phyloP scores from a whole-genome alignment of 352 stramenopile species.

The Thalassiosira delicatula region DNA sequence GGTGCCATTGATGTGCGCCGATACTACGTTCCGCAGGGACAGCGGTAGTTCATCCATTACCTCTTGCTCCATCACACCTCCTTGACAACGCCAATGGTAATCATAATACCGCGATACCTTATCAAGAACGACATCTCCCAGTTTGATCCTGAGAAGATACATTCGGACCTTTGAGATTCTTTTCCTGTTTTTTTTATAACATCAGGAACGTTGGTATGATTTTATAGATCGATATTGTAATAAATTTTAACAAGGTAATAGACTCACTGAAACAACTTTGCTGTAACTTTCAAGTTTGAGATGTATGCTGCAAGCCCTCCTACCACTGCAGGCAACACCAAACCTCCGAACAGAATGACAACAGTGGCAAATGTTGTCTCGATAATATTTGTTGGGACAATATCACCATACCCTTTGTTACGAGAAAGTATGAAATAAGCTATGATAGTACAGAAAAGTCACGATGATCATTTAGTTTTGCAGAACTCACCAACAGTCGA shows the following conservation, averaged over 20 bases:
- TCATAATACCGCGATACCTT: constrained; percentile 73
- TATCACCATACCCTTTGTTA: constrained; percentile 68
- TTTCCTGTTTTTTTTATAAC: constrained; percentile 16
- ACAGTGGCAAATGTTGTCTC: constrained; percentile 67
- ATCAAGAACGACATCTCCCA: constrained; percentile 54
- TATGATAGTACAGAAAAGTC: background rate
- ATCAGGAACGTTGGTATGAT: constrained; percentile 42
- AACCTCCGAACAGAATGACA: constrained; percentile 70
- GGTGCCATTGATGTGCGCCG: constrained; percentile 56
- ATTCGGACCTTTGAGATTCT: constrained; percentile 49
- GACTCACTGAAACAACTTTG: constrained; percentile 44
- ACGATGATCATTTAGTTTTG: background rate
- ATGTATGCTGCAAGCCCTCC: constrained; percentile 73
- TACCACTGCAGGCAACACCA: constrained; percentile 71
- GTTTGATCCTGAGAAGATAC: constrained; percentile 52
- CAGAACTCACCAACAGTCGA: constrained; percentile 52
- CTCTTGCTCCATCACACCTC: constrained; percentile 69
- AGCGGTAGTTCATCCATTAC: constrained; percentile 67
- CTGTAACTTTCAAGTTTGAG: constrained; percentile 60
- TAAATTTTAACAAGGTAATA: too few relatives aligned
- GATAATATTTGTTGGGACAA: constrained; percentile 66
- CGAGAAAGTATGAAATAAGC: background rate
- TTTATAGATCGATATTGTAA: constrained; percentile 72
- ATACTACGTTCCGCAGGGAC: constrained; percentile 55
- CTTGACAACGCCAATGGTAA: constrained; percentile 74